Evolutionary conservation across 106 monocot genomes (phyloP), one percentile per base, ranked within the genome.

Genomic region (Apostasia ramifera): DNA sequence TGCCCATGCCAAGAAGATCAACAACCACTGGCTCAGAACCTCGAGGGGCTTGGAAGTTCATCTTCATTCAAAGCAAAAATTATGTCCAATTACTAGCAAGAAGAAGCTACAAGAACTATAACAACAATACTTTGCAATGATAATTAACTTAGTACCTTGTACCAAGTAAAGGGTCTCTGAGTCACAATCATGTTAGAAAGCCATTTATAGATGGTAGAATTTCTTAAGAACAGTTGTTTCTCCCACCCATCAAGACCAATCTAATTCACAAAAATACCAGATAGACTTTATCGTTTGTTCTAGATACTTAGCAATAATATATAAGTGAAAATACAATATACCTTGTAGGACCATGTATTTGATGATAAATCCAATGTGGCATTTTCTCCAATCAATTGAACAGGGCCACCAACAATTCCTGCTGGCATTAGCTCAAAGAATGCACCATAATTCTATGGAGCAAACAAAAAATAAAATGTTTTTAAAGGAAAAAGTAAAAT

Each of bases 121-220:
- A 47, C 40, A 1, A 9, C 48, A 42, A 3, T 55, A 3, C 26
- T 4, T 26, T 26, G 26, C 26, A 26, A 26, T 26, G 26, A 26
- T 26, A 26, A 26, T 26, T 26, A 26, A 26, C 26, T 26, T 26
- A 26, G 26, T 82, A 86, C 91, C 86, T 85, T 85, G 66, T 88
- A 92, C 88, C 92, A 92, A 67, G 79, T 85, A 77, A 92, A 92
- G 3, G 92, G 88, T 61, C 45, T 73, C 41, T 81, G 79, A 13
- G 56, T 76, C 10, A 74, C 80, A 57, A 81, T 14, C n/a, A 9
- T 68, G 64, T 46, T 69, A 51, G 72, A 53, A 1, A 47, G 1
- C 85, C 85, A 93, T 53, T 74, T 72, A 11, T 14, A 12, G 40
- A 6, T 7, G 1, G 68, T 43, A 2, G 54, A 13, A 6, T 72